phyloP scores from a whole-genome alignment of 2,329 filamentous ascomycete genomes.

The Arthroderma sp. region DNA sequence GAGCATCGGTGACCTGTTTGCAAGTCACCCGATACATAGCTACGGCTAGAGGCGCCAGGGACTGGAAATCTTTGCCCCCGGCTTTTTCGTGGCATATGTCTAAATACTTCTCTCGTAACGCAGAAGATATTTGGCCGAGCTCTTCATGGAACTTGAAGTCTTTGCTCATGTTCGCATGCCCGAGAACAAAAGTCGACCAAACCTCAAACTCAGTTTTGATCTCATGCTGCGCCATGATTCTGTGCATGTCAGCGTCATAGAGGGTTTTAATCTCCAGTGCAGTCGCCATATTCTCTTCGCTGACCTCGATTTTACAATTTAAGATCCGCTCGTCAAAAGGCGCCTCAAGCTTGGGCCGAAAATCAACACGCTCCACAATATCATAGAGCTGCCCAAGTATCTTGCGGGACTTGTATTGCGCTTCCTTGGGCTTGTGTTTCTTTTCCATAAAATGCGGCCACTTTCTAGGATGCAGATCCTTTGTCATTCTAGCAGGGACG shows the following conservation, averaged over 20 bases:
- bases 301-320: conserved; percentile 42
- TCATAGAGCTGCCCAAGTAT: conserved; percentile 77
- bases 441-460: conserved; percentile 90
- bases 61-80: conserved; percentile 44
- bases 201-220: conserved; percentile 84
- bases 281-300: conserved; percentile 41
- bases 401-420: conserved; percentile 52
- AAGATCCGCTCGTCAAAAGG: conserved; percentile 68
- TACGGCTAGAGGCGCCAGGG: conserved; percentile 59
- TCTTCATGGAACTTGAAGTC: conserved; percentile 85
- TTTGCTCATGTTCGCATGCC: conserved; percentile 54
- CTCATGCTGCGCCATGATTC: conserved; percentile 74
- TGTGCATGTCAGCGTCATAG: conserved; percentile 64
- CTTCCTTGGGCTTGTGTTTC: conserved; percentile 30
- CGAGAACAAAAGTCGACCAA: conserved; percentile 73
- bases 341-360: conserved; percentile 57
- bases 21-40: conserved; percentile 82
- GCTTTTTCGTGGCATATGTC: conserved; percentile 52
- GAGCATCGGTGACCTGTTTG: conserved; percentile 50
- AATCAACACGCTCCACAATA: conserved; percentile 54
- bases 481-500: conserved; percentile 54
- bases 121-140: conserved; percentile 53
- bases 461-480: conserved; percentile 43
- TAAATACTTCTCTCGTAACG: conserved; percentile 57
- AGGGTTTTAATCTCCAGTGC: conserved; percentile 56